A percentile compares a stretch with the other conserved stretches of the same genome.
phyloP scores from a whole-genome alignment of 257 asterid species.

The Scutellaria barbata region DNA sequence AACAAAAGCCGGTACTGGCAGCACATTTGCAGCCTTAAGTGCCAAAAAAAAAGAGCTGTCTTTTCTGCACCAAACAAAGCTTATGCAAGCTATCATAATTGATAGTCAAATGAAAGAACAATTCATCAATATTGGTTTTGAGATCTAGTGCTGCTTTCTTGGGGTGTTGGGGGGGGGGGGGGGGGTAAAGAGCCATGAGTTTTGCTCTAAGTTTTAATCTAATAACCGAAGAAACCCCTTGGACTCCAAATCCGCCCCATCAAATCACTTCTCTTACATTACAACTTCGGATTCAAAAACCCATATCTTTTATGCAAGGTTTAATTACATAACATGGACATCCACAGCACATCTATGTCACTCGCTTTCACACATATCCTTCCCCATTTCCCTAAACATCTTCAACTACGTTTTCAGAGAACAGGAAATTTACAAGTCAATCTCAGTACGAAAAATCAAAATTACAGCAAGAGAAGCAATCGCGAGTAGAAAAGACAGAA shows the following conservation, averaged over 20 bases:
- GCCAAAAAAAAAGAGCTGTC: background rate
- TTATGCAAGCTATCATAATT: conserved; percentile 6
- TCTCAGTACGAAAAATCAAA: background rate
- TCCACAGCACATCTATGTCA: conserved; percentile 24
- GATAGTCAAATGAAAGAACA: conserved; percentile 24
- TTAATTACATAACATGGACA: background rate
- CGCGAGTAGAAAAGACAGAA: background rate
- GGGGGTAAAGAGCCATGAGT: no score
- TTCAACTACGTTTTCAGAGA: conserved; percentile 1
- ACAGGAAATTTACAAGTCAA: background rate
- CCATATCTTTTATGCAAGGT: conserved; percentile 10
- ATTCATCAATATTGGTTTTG: background rate
- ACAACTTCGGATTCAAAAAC: conserved; percentile 22
- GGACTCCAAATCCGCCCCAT: conserved; percentile 24
- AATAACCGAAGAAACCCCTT: conserved; percentile 28
- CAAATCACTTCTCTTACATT: background rate
- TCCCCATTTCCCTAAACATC: conserved; percentile 25
- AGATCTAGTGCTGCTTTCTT: conserved; percentile 20
- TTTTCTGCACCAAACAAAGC: background rate
- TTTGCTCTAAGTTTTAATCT: background rate
- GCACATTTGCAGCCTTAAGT: conserved; percentile 5
- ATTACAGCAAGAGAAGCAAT: background rate
- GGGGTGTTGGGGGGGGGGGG: no score
- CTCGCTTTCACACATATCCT: conserved; percentile 15
- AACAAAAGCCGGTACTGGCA: conserved; percentile 15